phyloP scores from a whole-genome alignment of 495 filamentous ascomycete species.

The Annulohypoxylon stygium region DNA sequence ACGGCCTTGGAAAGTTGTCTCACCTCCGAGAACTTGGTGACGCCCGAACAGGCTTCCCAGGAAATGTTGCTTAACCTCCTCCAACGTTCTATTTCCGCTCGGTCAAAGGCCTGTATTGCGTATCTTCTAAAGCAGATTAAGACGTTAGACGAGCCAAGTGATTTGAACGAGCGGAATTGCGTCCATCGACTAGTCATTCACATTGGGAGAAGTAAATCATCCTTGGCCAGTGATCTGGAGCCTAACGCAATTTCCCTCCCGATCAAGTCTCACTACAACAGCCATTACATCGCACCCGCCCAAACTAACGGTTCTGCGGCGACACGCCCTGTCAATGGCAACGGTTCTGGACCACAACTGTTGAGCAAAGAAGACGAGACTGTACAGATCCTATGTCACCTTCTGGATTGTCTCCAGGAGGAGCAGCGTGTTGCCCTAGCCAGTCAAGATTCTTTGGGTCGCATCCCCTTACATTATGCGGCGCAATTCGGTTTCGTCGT shows the following conservation, averaged over 20 bases:
- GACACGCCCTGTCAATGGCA: conserved; percentile 58
- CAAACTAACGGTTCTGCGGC: conserved; percentile 70
- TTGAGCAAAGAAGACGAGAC: conserved; percentile 78
- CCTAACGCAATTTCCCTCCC: conserved; percentile 59
- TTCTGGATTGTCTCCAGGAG: conserved; percentile 77
- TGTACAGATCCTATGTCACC: conserved; percentile 77
- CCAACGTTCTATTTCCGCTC: conserved; percentile 83
- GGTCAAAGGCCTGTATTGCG: conserved; percentile 75
- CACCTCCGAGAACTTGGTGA: conserved; percentile 65
- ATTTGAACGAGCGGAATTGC: conserved; percentile 93
- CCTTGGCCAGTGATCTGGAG: conserved; percentile 64
- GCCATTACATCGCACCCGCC: conserved; percentile 73
- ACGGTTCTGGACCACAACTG: conserved; percentile 66
- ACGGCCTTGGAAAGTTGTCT: conserved; percentile 70
- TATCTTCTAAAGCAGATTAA: conserved; percentile 74
- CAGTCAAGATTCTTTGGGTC: conserved; percentile 80
- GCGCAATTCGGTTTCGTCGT: conserved; percentile 93
- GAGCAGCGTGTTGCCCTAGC: conserved; percentile 77
- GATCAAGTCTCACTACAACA: conserved; percentile 74
- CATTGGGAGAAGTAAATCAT: conserved; percentile 82
- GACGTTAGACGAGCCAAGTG: conserved; percentile 84
- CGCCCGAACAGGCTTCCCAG: conserved; percentile 67
- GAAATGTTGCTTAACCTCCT: conserved; percentile 81
- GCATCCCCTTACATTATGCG: conserved; percentile 92
- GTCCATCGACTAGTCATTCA: conserved; percentile 92